phyloP scores from a whole-genome alignment of 192 early-diverging fungal genomes.

The Podochytrium sp. region DNA sequence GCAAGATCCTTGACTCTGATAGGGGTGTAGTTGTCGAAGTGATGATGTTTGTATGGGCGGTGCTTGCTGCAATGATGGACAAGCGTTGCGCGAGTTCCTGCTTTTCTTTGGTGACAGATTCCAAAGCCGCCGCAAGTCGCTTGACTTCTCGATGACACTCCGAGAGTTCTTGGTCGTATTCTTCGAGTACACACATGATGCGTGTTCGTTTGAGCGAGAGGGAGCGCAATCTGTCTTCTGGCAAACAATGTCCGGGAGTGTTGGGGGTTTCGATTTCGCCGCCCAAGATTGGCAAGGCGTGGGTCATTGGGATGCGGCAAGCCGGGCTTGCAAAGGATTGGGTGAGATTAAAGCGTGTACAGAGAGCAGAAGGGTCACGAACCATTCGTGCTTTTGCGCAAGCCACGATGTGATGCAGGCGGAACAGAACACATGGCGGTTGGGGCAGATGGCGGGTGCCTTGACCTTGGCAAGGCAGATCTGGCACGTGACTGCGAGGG shows the following conservation, averaged over 20 bases:
- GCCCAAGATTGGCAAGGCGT: not conserved
- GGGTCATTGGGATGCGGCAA: not conserved
- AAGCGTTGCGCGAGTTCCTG: not conserved
- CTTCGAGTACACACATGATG: not conserved
- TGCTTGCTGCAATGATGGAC: not conserved
- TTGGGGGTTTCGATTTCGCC: not conserved
- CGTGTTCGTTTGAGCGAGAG: not conserved
- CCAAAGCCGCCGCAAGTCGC: too few species aligned
- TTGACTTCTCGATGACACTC: not conserved
- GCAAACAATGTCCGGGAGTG: not conserved
- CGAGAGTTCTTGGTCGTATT: not conserved
- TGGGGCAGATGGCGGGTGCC: not conserved
- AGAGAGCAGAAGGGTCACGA: too few species aligned
- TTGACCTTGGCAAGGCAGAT: not conserved
- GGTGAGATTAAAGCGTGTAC: not conserved
- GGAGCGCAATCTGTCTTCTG: not conserved
- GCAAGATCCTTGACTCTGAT: not conserved
- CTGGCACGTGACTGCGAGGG: not conserved
- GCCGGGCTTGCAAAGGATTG: not conserved
- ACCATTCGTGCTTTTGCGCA: not conserved
- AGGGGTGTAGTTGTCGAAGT: not conserved
- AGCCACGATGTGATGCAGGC: not conserved
- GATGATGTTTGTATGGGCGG: not conserved
- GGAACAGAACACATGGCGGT: not conserved
- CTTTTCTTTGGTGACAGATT: too few species aligned